Evolutionary conservation across 257 asterid genomes (phyloP), one percentile per base, ranked within the genome.

Genomic region (Nicotiana attenuata): DNA sequence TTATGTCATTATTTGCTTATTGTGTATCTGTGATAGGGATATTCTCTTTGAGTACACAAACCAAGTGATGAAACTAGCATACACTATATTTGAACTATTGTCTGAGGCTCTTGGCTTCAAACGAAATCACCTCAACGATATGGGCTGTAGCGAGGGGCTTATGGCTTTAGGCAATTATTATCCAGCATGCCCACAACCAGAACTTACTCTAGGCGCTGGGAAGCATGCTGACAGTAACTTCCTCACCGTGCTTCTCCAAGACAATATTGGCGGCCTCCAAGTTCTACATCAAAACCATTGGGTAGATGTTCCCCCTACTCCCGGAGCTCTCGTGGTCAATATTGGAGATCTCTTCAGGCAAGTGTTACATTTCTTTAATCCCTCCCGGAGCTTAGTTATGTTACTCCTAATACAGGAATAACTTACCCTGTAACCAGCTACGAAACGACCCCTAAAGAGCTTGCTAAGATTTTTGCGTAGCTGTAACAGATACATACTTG

Each of bases 261-360:
- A 85, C 52, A 53, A 80, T 52, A 28, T 80, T 0, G 86, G 88
- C 8, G 83, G 88, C 29, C 88, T 85, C n/a, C 88, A 80, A 76
- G 84, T 82, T 53, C 82, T 85, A 19, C 69, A 85, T 83, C 82
- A 82, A 3, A 47, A 85, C 57, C 86, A 83, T 29, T 85, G 88
- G 88, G 88, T 85, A 29, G 82, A 85, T 47, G 84, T 85, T 31
- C 88, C 88, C 20, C 86, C 88, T 8, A 85, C 80, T 2, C 88
- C 84, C 19, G 84, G 84, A 56, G 86, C 88, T 66, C 82, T 85
- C 1, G 77, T 85, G 1, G 82, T 85, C 26, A 85, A 85, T 68
- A 47, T 83, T 20, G 88, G 88, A 66, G 88, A 85, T 69, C 82
- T 83, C 24, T 85, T 22, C 88, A 85, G 84, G 84, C 81, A 73